Percentiles rank a stretch among this genome's conserved stretches.
phyloP scores from a whole-genome alignment of 2,329 filamentous ascomycete species.

The Chrysosphaeria jannelii region DNA sequence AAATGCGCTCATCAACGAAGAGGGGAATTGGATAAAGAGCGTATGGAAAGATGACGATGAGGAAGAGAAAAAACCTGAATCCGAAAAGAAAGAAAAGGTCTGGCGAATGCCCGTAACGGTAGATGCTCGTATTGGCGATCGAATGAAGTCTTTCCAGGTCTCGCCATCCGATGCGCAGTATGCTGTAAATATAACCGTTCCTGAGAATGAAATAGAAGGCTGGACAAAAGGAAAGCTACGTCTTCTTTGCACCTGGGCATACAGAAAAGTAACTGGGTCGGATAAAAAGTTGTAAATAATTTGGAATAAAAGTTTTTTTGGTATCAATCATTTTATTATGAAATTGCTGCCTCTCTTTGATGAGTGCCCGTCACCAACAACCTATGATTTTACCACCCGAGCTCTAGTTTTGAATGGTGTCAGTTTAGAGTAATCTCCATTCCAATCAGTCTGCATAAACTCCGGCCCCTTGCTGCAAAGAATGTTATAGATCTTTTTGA shows the following conservation, averaged over 20 bases:
- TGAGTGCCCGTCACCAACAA: no score
- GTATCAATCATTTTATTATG: no score
- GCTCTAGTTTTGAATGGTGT: no score
- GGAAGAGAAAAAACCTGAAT: conserved; percentile 1
- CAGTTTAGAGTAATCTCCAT: no score
- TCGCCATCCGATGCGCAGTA: conserved; percentile 36
- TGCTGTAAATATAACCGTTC: conserved; percentile 27
- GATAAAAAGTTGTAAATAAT: no score
- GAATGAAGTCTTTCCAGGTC: conserved; percentile 59
- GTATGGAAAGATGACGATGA: conserved; percentile 24
- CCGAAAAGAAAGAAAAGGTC: conserved; percentile 25
- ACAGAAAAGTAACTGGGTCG: conserved; percentile 11
- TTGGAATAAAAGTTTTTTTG: no score
- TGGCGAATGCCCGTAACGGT: conserved; percentile 49
- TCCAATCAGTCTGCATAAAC: conserved; percentile 12
- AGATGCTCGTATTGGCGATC: conserved; percentile 41
- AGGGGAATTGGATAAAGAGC: conserved; percentile 63
- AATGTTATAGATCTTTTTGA: conserved; percentile 81
- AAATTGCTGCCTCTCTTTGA: no score
- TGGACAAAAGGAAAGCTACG: conserved; percentile 31
- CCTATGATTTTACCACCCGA: no score
- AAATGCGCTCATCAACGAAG: conserved; percentile 34
- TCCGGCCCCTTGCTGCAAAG: conserved; percentile 45
- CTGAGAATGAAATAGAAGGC: conserved; percentile 38
- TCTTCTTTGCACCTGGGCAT: conserved; percentile 20